Evolutionary conservation across 768 basidiomycete species (phyloP).

Genomic region (Mycena crocata): DNA sequence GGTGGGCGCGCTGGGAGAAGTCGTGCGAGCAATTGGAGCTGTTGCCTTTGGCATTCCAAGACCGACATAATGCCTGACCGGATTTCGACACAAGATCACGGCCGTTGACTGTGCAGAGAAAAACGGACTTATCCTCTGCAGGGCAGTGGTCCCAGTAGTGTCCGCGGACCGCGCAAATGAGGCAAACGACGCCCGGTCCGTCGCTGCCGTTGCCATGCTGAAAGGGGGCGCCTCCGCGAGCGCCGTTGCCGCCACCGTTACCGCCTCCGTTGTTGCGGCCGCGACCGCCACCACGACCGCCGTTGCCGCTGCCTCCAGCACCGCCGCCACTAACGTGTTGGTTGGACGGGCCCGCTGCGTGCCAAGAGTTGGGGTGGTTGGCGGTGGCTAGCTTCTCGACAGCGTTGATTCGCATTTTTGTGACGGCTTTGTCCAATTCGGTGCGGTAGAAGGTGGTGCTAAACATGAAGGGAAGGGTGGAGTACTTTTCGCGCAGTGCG

Average conservation of each 20-base stretch:
- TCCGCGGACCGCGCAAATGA: neutral
- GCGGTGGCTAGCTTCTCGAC: neutral
- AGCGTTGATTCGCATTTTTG: neutral
- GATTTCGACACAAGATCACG: neutral
- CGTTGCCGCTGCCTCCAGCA: neutral
- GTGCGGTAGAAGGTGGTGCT: neutral
- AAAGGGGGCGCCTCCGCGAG: constrained; percentile 1
- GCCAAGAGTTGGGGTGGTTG: too few species aligned
- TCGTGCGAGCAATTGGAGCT: neutral
- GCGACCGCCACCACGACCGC: neutral
- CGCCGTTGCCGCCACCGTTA: neutral
- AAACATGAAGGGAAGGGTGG: neutral
- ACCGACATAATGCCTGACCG: neutral
- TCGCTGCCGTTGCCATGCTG: neutral
- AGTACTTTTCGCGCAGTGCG: neutral
- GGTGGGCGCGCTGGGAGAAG: neutral
- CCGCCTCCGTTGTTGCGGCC: too few species aligned
- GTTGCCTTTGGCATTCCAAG: neutral
- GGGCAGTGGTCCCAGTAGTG: neutral
- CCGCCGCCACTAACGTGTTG: too few species aligned
- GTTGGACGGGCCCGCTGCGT: too few species aligned
- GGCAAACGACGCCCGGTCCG: neutral
- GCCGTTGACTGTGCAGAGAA: neutral
- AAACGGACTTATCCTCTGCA: too few species aligned
- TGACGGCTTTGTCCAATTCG: neutral